A percentile compares a stretch with the other conserved stretches of the same genome.
phyloP scores from a whole-genome alignment of 176 grass and related monocot species.

The Eremochloa ophiuroides region DNA sequence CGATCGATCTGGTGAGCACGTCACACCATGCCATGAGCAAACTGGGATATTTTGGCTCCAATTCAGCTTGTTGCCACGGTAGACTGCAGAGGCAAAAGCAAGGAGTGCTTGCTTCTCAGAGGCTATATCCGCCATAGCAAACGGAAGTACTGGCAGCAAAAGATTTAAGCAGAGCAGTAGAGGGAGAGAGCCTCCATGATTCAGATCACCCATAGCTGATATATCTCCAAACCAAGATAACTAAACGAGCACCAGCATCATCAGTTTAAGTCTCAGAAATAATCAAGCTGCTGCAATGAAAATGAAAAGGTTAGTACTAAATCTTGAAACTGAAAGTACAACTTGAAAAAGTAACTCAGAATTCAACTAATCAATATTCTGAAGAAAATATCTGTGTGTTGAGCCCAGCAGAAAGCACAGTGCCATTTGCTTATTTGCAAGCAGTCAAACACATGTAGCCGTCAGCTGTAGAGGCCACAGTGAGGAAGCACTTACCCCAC shows the following conservation, averaged over 20 bases:
- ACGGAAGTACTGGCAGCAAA: conserved; percentile 40
- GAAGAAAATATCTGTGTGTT: background rate
- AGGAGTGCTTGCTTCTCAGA: conserved; percentile 90
- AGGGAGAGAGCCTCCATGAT: conserved; percentile 12
- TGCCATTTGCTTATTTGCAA: background rate
- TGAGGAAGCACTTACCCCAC: conserved; percentile 13
- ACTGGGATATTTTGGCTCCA: conserved; percentile 64
- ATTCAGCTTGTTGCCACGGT: conserved; percentile 59
- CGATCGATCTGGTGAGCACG: conserved; percentile 51
- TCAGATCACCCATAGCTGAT: conserved; percentile 33
- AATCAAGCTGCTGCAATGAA: conserved; percentile 26
- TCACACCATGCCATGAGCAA: conserved; percentile 93
- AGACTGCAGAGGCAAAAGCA: conserved; percentile 60
- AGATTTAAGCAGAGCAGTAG: conserved; percentile 28
- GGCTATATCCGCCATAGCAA: conserved; percentile 38
- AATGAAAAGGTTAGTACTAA: conserved; percentile 23
- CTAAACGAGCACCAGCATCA: conserved; percentile 14
- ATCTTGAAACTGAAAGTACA: conserved; percentile 5
- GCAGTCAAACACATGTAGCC: background rate
- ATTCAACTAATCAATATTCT: conserved; percentile 1
- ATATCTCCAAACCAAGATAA: conserved; percentile 14
- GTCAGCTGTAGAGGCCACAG: background rate
- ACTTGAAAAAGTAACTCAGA: background rate
- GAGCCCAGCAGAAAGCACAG: conserved; percentile 5
- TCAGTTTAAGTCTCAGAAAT: background rate